Percentiles rank a stretch among this genome's conserved stretches.
These are phyloP conservation scores for Martensiomyces pterosporus DNA, from an alignment of 192 early-diverging fungal species.

Conservation along the genomic window DNA sequence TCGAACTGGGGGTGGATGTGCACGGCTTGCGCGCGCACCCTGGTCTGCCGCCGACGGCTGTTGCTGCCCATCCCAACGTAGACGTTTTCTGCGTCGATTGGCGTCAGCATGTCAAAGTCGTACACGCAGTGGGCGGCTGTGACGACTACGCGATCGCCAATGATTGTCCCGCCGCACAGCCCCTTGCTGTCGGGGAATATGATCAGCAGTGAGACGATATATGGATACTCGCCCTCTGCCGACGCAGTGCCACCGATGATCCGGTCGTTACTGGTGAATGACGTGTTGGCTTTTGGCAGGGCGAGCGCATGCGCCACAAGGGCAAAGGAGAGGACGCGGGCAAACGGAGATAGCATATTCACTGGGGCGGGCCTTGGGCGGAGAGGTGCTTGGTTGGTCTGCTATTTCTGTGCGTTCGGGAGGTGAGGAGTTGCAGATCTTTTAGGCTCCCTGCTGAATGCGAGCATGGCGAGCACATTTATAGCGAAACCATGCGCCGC, in stretches of 20 bases:
- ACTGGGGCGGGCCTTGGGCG: no score
- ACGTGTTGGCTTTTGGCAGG: no score
- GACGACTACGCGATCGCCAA: slow-evolving; percentile 22
- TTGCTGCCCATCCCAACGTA: slow-evolving; percentile 25
- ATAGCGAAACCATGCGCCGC: no score
- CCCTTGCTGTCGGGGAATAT: slow-evolving; percentile 9
- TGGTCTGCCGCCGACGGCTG: slow-evolving; percentile 2
- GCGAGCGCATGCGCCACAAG: no score
- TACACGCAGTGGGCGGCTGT: slow-evolving; percentile 42
- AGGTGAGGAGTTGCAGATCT: no score
- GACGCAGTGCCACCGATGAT: slow-evolving; percentile 29
- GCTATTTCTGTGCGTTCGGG: no score
- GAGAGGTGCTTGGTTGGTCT: no score
- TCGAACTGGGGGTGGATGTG: slow-evolving; percentile 27
- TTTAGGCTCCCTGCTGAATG: no score
- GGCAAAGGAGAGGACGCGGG: no score
- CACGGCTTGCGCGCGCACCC: slow-evolving; percentile 5
- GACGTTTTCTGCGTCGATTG: slow-evolving; percentile 3
- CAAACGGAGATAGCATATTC: no score
- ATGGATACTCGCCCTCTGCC: slow-evolving; percentile 13
- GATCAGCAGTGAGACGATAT: slow-evolving; percentile 20
- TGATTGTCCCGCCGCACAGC: slow-evolving; percentile 39
- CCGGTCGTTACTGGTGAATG: no score
- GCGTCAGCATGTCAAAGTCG: slow-evolving; percentile 6
- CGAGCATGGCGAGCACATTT: no score